Percentiles rank a stretch among this genome's conserved stretches.
phyloP scores from a whole-genome alignment of 2,329 filamentous ascomycete genomes.

The Elsinoe arachidis region DNA sequence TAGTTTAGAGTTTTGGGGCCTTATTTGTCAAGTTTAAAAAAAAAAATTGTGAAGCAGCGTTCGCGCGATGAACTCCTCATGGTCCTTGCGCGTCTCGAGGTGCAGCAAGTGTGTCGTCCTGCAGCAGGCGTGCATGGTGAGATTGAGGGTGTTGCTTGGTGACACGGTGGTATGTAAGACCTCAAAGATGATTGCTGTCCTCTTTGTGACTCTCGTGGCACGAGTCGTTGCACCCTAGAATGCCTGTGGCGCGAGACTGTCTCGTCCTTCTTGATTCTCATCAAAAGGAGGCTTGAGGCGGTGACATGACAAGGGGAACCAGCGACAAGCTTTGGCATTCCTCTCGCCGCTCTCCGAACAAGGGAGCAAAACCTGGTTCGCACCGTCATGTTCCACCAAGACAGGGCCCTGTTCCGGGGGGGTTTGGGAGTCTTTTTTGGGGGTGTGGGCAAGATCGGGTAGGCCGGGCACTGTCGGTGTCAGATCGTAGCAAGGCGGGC shows the following conservation, averaged over 20 bases:
- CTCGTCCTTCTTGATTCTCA: not conserved
- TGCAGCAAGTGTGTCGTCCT: conserved; percentile 3
- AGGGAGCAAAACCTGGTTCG: not conserved
- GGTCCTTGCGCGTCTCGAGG: not conserved
- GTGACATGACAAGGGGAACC: not conserved
- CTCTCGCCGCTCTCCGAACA: conserved; percentile 1
- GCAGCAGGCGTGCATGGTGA: not conserved
- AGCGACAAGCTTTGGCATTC: not conserved
- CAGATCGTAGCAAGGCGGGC: not conserved
- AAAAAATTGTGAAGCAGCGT: not conserved
- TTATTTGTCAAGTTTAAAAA: conserved; percentile 1
- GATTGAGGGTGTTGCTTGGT: too few relatives aligned
- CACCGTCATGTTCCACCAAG: not conserved
- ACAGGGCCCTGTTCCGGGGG: not conserved
- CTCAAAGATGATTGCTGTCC: too few relatives aligned
- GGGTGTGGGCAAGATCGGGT: not conserved
- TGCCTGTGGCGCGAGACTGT: not conserved
- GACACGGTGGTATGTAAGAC: too few relatives aligned
- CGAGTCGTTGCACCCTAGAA: not conserved
- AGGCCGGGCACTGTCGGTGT: not conserved
- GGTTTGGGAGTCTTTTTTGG: not conserved
- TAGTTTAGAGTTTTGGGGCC: not conserved
- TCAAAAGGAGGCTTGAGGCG: not conserved
- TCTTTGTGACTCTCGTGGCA: too few relatives aligned
- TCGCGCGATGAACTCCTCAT: not conserved